Conservation (phyloP, 176 grass and related monocot species). For the Alopecurus myosuroides region DNA sequence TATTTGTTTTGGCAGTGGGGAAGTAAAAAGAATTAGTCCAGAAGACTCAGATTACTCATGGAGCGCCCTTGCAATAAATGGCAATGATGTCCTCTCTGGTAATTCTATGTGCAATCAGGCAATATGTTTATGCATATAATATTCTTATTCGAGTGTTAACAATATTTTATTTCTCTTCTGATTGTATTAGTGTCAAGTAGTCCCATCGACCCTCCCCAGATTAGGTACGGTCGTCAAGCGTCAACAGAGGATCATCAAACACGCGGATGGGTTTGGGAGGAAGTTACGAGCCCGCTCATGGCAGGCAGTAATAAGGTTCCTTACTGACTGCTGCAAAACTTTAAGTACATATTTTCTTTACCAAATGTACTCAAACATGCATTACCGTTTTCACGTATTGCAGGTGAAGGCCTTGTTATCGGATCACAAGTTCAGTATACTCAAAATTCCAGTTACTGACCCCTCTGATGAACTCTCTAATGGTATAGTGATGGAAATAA, state of each 20-base stretch:
- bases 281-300: slow-evolving; percentile 46
- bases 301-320: slow-evolving; percentile 53
- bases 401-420: slow-evolving; percentile 64
- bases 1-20: slow-evolving; percentile 45
- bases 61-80: slow-evolving; percentile 62
- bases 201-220: slow-evolving; percentile 65
- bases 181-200: slow-evolving; percentile 68
- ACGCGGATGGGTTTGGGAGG: slow-evolving; percentile 54
- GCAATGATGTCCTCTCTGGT: slow-evolving; percentile 71
- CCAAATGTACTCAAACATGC: slow-evolving; percentile 1
- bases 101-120: slow-evolving; percentile 4
- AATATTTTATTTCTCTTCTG: not conserved
- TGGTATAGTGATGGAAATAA: slow-evolving; percentile 25
- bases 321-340: not conserved
- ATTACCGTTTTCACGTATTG: not conserved
- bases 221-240: slow-evolving; percentile 48
- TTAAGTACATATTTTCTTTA: not conserved
- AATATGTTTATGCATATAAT: not conserved
- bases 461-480: slow-evolving; percentile 47
- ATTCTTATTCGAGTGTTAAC: not conserved
- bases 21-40: slow-evolving; percentile 57
- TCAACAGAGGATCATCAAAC: slow-evolving; percentile 16
- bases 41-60: slow-evolving; percentile 72
- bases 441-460: slow-evolving; percentile 62
- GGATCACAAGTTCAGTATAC: slow-evolving; percentile 48